Evolutionary conservation across 495 filamentous ascomycete species (phyloP), one percentile per base, ranked within the genome.

Genomic region (Chaetomium fimeti): DNA sequence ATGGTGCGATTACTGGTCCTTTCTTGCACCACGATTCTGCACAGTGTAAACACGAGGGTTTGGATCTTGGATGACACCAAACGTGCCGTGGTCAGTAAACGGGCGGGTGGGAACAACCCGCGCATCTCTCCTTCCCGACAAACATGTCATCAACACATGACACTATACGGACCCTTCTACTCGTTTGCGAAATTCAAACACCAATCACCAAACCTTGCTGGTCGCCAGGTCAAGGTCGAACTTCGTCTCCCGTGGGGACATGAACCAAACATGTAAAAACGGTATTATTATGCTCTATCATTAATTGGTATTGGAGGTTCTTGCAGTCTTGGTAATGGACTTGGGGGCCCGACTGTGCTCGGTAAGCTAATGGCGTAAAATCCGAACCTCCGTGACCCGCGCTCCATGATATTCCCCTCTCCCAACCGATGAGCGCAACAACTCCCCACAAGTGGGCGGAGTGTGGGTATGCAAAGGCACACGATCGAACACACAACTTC

Each of bases 401-500:
- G 42, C 27, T 36, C 38, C 22, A 57, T 57, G 36, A 57, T 16
- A 9, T 27, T 45, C 11, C 36, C 36, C 8, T 36, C 38, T 5
- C 29, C 22, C 15, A 11, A 4, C 15, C 55, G 57, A n/a, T 8
- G 22, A 47, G 13, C 5, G 15, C 15, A 48, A 5, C 42, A 49
- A 7, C 1, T 8, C 5, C 42, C 57, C 8, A 60, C 3, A 22
- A 60, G 57, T 27, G 57, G 57, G 1, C 43, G 57, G 2, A 60
- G 57, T 16, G 57, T 60, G 18, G 57, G 57, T n/a, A 60, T 60
- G 27, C 57, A 60, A 8, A 60, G 57, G 13, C 43, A 60, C 11
- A 60, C 28, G 42, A 49, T 49, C 25, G 57, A 60, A 28, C 57
- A 60, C n/a, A 43, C 15, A 7, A 60, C 28, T 29, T 60, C 57